Conservation (phyloP, 2,329 filamentous ascomycete genomes). For the Aplosporella prunicola region DNA sequence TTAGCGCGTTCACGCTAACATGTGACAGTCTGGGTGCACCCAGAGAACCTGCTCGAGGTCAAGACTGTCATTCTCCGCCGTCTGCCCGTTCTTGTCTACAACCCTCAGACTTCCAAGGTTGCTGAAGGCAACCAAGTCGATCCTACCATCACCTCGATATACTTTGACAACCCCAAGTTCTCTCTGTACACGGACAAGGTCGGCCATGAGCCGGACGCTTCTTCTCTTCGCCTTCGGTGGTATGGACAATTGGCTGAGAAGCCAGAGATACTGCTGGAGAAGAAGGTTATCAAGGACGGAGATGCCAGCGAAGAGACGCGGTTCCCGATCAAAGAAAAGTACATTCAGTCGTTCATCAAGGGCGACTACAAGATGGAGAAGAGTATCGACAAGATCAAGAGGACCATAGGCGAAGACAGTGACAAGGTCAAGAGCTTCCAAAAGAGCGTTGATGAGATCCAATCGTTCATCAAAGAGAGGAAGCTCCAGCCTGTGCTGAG, state of each 20-base stretch:
- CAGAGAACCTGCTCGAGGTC: constrained; percentile 90
- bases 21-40: constrained; percentile 75
- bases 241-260: constrained; percentile 72
- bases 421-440: constrained; percentile 61
- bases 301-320: constrained; percentile 69
- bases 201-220: constrained; percentile 61
- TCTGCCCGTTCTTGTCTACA: constrained; percentile 86
- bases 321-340: constrained; percentile 88
- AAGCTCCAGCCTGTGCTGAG: constrained; percentile 75
- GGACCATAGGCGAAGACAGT: constrained; percentile 59
- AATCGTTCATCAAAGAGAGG: constrained; percentile 67
- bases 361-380: constrained; percentile 91
- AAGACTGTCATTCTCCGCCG: constrained; percentile 91
- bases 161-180: constrained; percentile 86
- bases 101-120: constrained; percentile 74
- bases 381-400: constrained; percentile 71
- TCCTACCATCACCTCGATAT: constrained; percentile 87
- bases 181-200: constrained; percentile 81
- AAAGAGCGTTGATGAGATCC: constrained; percentile 64
- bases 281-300: constrained; percentile 73
- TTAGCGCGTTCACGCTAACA: constrained; percentile 21
- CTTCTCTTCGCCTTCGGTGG: constrained; percentile 82
- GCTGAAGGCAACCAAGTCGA: constrained; percentile 68
- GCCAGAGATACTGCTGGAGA: constrained; percentile 77
- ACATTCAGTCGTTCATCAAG: constrained; percentile 76